phyloP scores from a whole-genome alignment of 2,329 filamentous ascomycete genomes.

The Clonostachys chloroleuca region DNA sequence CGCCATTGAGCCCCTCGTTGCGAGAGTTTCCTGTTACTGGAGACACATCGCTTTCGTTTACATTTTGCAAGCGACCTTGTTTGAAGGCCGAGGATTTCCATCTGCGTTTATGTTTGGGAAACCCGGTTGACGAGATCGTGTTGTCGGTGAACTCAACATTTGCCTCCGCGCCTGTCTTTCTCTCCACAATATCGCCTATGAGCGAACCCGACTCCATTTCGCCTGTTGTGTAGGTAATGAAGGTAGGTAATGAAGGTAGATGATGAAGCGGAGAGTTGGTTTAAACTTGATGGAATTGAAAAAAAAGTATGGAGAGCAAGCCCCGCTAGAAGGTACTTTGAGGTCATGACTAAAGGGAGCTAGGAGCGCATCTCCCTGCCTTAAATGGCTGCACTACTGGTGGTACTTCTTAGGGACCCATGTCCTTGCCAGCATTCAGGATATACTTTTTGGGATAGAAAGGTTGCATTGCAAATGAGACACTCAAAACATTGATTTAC shows the following conservation, averaged over 20 bases:
- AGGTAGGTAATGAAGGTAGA: background rate
- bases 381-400: too few species aligned
- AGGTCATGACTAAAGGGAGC: background rate
- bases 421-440: too few species aligned
- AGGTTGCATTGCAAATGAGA: too few species aligned
- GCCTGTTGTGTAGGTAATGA: background rate
- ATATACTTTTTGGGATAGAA: too few species aligned
- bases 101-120: constrained; percentile 84
- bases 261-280: constrained; percentile 1
- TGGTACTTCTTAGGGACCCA: too few species aligned
- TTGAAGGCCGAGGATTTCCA: constrained; percentile 74
- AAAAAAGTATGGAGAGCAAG: background rate
- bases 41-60: background rate
- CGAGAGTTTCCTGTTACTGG: constrained; percentile 1
- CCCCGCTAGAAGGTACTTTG: background rate
- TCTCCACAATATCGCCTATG: constrained; percentile 77
- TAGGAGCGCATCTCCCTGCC: background rate
- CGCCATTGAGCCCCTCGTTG: too few species aligned
- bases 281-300: background rate
- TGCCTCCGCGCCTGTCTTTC: constrained; percentile 50
- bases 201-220: constrained; percentile 44
- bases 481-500: too few species aligned
- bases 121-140: constrained; percentile 56
- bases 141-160: constrained; percentile 38
- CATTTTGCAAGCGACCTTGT: constrained; percentile 35